These are phyloP conservation scores for Aureobasidium sp. DNA, from an alignment of 2,329 filamentous ascomycete genomes.

Conservation along the genomic window DNA sequence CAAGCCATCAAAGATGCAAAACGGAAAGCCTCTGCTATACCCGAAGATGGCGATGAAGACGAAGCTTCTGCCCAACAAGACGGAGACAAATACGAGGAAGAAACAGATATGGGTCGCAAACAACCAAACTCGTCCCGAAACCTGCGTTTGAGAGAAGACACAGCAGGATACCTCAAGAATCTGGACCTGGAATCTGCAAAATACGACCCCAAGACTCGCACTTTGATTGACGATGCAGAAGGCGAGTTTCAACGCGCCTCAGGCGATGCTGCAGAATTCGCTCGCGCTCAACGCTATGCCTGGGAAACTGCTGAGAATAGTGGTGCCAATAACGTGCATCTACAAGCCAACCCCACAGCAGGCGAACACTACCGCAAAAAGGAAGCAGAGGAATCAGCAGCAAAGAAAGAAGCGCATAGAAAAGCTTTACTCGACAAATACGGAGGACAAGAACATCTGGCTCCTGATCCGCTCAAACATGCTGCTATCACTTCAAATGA, in stretches of 20 bases:
- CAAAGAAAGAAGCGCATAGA: constrained; percentile 57
- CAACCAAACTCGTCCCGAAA: constrained; percentile 87
- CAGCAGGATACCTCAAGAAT: constrained; percentile 91
- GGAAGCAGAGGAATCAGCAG: constrained; percentile 63
- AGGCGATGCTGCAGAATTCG: constrained; percentile 88
- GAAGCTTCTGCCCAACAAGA: constrained; percentile 42
- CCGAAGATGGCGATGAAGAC: constrained; percentile 21
- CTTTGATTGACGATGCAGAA: constrained; percentile 85
- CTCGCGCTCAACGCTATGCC: constrained; percentile 77
- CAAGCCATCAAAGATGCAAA: constrained; percentile 57
- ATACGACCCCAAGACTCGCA: constrained; percentile 93
- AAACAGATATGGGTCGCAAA: constrained; percentile 92
- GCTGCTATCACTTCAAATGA: constrained; percentile 72
- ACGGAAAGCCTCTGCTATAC: constrained; percentile 18
- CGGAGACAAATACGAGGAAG: constrained; percentile 71
- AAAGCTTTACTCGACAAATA: constrained; percentile 75
- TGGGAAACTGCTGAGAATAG: constrained; percentile 90
- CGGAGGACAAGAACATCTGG: constrained; percentile 56
- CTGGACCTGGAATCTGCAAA: constrained; percentile 93
- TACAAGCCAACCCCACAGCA: constrained; percentile 94
- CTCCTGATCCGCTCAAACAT: constrained; percentile 48
- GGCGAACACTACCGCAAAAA: constrained; percentile 78
- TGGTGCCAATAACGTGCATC: constrained; percentile 70
- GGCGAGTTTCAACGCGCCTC: constrained; percentile 85
- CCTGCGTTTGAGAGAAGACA: constrained; percentile 87